These are phyloP conservation scores for Pisolithus sp. DNA, from an alignment of 768 basidiomycete species.

Conservation along the genomic window DNA sequence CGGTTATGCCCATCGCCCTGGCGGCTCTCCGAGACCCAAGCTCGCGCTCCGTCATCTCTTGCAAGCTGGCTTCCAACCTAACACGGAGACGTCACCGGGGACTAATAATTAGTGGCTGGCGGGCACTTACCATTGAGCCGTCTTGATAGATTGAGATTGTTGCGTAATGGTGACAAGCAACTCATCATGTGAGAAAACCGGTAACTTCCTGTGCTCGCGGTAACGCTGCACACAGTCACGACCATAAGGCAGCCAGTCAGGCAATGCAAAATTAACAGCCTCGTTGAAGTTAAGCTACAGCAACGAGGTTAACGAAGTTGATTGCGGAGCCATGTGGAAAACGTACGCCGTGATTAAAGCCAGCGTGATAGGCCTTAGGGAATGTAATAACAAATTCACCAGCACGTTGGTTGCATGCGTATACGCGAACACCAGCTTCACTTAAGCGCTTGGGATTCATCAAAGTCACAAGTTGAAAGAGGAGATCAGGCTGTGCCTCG, in stretches of 20 bases:
- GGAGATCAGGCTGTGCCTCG: conserved; percentile 92
- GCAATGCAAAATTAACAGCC: conserved; percentile 96
- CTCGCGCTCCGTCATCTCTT: conserved; percentile 88
- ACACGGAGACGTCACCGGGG: conserved; percentile 15
- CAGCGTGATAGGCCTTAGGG: conserved; percentile 96
- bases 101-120: conserved; percentile 6
- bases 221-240: conserved; percentile 87
- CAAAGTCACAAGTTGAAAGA: conserved; percentile 95
- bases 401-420: conserved; percentile 91
- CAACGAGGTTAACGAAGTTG: conserved; percentile 17
- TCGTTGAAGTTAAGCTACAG: conserved; percentile 94
- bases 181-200: conserved; percentile 98
- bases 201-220: conserved; percentile 83
- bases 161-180: conserved; percentile 96
- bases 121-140: conserved; percentile 76
- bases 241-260: conserved; percentile 88
- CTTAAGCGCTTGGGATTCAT: conserved; percentile 89
- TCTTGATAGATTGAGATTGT: conserved; percentile 87
- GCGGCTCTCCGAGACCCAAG: conserved; percentile 58
- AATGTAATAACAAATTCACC: conserved; percentile 98
- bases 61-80: conserved; percentile 79
- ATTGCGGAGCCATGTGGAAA: conserved; percentile 18
- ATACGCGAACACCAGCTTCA: conserved; percentile 87
- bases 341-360: conserved; percentile 96
- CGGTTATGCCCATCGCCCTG: conserved; percentile 53